Evolutionary conservation across 2,329 filamentous ascomycete species (phyloP).

Genomic region (Tricladium varicosporioides): DNA sequence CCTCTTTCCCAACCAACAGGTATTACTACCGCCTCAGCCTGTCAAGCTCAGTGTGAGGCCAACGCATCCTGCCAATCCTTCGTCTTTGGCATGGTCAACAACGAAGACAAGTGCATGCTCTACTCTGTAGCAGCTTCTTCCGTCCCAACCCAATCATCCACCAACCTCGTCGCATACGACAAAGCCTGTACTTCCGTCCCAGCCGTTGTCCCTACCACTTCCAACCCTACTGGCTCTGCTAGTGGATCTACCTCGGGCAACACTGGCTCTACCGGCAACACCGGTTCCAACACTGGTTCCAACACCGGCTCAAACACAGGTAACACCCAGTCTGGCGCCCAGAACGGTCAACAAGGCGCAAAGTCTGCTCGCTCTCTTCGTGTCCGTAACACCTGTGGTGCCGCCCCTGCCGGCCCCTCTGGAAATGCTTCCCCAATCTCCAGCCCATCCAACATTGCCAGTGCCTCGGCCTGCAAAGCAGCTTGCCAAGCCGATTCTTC

Average conservation of each 20-base stretch:
- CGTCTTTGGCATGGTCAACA: slow-evolving; percentile 21
- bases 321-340: background rate
- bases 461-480: slow-evolving; percentile 4
- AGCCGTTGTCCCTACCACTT: slow-evolving; percentile 12
- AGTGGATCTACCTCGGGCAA: background rate
- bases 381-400: slow-evolving; percentile 3
- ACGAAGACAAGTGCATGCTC: slow-evolving; percentile 19
- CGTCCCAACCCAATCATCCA: slow-evolving; percentile 16
- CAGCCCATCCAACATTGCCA: slow-evolving; percentile 1
- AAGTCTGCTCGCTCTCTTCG: background rate
- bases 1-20: slow-evolving; percentile 2
- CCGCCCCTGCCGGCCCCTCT: slow-evolving; percentile 3
- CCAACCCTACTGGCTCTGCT: slow-evolving; percentile 8
- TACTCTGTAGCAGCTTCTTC: slow-evolving; percentile 22
- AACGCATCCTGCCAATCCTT: slow-evolving; percentile 18
- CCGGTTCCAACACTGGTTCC: background rate
- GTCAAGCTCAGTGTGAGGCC: slow-evolving; percentile 17
- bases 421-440: slow-evolving; percentile 4
- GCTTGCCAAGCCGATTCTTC: slow-evolving; percentile 6
- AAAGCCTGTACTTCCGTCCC: slow-evolving; percentile 15
- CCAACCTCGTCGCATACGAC: slow-evolving; percentile 16
- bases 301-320: slow-evolving; percentile 1
- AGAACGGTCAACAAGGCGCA: background rate
- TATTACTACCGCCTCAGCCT: slow-evolving; percentile 13
- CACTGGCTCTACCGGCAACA: slow-evolving; percentile 3